phyloP scores from a whole-genome alignment of 345 rosid genomes.

The Laguncularia racemosa region DNA sequence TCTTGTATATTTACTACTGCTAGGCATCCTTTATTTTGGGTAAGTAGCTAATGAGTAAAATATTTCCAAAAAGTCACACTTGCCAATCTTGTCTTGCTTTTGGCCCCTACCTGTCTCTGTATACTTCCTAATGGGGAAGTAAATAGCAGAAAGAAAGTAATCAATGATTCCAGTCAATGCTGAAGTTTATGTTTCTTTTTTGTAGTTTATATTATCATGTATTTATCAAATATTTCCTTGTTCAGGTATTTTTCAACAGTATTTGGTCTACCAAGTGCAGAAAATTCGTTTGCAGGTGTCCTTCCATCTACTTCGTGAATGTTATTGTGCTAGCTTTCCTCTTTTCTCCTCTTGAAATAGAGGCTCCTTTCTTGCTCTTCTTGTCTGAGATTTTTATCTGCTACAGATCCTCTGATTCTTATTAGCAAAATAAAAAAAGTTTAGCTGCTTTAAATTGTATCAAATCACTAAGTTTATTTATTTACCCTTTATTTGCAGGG shows the following conservation, averaged over 20 bases:
- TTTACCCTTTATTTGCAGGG: constrained; percentile 41
- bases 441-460: neutral
- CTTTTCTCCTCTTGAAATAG: neutral
- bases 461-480: neutral
- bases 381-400: no score
- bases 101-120: no score
- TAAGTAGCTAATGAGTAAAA: no score
- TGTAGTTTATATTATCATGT: neutral
- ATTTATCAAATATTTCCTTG: constrained; percentile 4
- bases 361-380: no score
- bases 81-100: no score
- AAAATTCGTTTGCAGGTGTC: constrained; percentile 85
- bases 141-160: no score
- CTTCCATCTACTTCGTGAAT: neutral
- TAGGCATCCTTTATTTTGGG: no score
- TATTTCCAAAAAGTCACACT: no score
- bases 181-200: no score
- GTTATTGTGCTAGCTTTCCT: neutral
- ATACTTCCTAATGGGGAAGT: no score
- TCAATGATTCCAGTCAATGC: no score
- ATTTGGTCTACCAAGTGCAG: constrained; percentile 84
- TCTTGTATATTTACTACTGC: no score
- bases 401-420: neutral
- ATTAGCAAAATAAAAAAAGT: neutral
- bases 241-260: constrained; percentile 81